Evolutionary conservation across 2,329 filamentous ascomycete species (phyloP), one percentile per base, ranked within the genome.

Genomic region (Pseudogymnoascus sp.): DNA sequence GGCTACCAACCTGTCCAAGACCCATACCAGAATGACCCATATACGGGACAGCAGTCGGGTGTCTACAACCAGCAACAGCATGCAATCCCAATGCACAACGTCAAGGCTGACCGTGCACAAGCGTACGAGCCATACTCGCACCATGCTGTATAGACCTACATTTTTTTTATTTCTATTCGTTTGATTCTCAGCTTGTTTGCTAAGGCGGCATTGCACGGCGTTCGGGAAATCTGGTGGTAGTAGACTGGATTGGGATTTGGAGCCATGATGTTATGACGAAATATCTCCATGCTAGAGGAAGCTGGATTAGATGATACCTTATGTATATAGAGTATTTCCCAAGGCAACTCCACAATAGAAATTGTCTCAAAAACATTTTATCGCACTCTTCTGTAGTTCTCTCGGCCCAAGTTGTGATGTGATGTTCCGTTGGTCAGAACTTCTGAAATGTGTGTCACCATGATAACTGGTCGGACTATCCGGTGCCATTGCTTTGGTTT

Each of bases 71-170:
- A 74, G 72, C 72, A 73, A 61, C 21, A 61, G 59, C 38, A 61
- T 68, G 72, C 70, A 71, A 73, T 68, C 69, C 74, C 64, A 61
- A 68, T 67, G 69, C 70, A 64, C 19, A 67, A 68, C 13, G 65
- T 69, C 63, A 70, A 68, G 64, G 63, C 70, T 50, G 76, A 62
- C 75, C 75, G 65, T 72, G 78, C 71, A 70, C 79, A 65, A 71
- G 84, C 83, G 40, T 87, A 87, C 74, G 85, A 87, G 80, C 85
- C 85, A 37, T 87, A 86, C 75, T 80, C 80, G 61, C 84, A 86
- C 69, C 68, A 74, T 64, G 78, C 79, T 50, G 77, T 77, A 56
- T 86, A 80, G 77, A 10, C 50, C 16, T 56, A 21, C 5, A 1
- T 56, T 4, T 53, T 3, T 7, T 21, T 21, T 21, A 16, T 3